Evolutionary conservation across 352 stramenopile species (phyloP).

Genomic region (Lagenidium sp.): DNA sequence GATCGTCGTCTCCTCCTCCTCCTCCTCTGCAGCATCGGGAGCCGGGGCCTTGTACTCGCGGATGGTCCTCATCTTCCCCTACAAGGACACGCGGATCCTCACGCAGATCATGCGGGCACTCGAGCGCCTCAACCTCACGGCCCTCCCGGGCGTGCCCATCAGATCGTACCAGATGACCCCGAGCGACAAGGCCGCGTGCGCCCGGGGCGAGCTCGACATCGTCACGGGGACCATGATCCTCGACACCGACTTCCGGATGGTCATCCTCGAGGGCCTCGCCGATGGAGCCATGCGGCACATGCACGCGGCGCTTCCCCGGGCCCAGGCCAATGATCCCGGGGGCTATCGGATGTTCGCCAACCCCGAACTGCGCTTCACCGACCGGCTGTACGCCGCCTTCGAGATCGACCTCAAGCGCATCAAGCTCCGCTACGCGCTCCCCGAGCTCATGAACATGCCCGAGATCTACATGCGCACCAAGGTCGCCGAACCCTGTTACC

Average conservation of each 20-base stretch:
- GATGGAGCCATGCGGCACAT: constrained; percentile 41
- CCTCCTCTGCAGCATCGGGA: too few relatives aligned
- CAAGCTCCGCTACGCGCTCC: constrained; percentile 78
- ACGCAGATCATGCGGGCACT: constrained; percentile 42
- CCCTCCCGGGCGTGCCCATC: constrained; percentile 42
- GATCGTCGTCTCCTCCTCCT: not conserved
- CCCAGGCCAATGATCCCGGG: constrained; percentile 18
- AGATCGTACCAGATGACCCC: constrained; percentile 74
- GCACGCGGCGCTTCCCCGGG: constrained; percentile 26
- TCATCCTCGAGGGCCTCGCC: constrained; percentile 80
- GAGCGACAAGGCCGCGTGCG: constrained; percentile 35
- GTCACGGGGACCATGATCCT: constrained; percentile 85
- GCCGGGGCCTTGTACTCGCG: constrained; percentile 37
- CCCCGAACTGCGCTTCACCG: constrained; percentile 54
- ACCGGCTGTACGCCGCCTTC: constrained; percentile 81
- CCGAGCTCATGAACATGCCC: constrained; percentile 46
- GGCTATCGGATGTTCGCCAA: constrained; percentile 69
- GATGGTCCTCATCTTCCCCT: constrained; percentile 80
- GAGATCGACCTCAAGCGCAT: constrained; percentile 87
- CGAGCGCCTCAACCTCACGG: constrained; percentile 43
- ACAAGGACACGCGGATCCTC: constrained; percentile 52
- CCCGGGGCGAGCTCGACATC: constrained; percentile 62
- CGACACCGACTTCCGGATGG: constrained; percentile 76
- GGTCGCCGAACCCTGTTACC: constrained; percentile 74
- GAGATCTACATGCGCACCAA: constrained; percentile 89